These are phyloP conservation scores for Aurifilum marmelostoma DNA, from an alignment of 2,329 filamentous ascomycete species.

Conservation along the genomic window DNA sequence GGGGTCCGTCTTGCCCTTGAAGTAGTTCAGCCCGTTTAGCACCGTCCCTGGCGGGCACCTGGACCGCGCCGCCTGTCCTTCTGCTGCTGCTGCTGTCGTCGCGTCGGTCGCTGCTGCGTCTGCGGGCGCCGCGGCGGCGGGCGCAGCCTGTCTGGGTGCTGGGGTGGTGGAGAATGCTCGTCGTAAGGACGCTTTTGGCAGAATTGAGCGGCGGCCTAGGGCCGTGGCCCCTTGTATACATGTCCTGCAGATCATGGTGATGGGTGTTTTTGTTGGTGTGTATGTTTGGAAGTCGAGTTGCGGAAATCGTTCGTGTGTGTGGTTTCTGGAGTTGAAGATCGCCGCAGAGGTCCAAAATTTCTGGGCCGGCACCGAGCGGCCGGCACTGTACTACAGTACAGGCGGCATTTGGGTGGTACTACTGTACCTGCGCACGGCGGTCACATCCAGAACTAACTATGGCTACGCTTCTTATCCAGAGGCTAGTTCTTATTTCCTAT, in stretches of 20 bases:
- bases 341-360: slow-evolving; percentile 28
- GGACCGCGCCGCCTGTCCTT: slow-evolving; percentile 40
- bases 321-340: slow-evolving; percentile 21
- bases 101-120: slow-evolving; percentile 33
- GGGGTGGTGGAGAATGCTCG: slow-evolving; percentile 47
- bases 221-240: slow-evolving; percentile 55
- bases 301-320: background rate
- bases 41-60: slow-evolving; percentile 69
- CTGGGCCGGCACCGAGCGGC: slow-evolving; percentile 25
- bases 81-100: slow-evolving; percentile 32
- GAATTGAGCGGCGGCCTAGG: slow-evolving; percentile 35
- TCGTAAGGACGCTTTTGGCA: slow-evolving; percentile 31
- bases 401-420: background rate
- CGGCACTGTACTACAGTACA: slow-evolving; percentile 5
- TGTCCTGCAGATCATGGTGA: slow-evolving; percentile 47
- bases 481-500: too few relatives aligned
- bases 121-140: slow-evolving; percentile 35
- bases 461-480: background rate
- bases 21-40: slow-evolving; percentile 75
- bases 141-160: slow-evolving; percentile 33
- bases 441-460: background rate
- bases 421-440: background rate
- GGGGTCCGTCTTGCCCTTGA: slow-evolving; percentile 74
- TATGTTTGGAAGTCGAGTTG: slow-evolving; percentile 30
- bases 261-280: slow-evolving; percentile 28